Evolutionary conservation across 164 flowering plant genomes (phyloP).

Genomic region (Paratinospora sagittata): DNA sequence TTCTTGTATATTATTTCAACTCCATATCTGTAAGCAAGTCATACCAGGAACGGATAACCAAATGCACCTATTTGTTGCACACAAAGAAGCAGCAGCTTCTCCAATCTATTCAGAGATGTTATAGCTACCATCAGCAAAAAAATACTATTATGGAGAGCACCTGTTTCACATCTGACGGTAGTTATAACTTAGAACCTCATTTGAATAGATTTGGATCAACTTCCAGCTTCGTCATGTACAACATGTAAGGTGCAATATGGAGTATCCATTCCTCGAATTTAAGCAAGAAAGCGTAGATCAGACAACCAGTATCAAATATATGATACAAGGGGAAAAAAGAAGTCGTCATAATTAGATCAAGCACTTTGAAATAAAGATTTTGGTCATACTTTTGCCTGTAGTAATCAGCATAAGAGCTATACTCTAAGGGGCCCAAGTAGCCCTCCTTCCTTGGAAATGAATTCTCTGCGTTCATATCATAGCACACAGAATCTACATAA

Average conservation of each 20-base stretch:
- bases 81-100: slow-evolving; percentile 36
- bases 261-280: slow-evolving; percentile 31
- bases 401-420: slow-evolving; percentile 94
- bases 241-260: slow-evolving; percentile 38
- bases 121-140: slow-evolving; percentile 22
- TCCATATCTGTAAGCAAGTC: slow-evolving; percentile 60
- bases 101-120: slow-evolving; percentile 28
- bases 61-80: slow-evolving; percentile 44
- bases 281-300: slow-evolving; percentile 12
- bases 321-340: neutral
- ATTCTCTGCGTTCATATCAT: slow-evolving; percentile 87
- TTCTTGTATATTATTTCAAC: slow-evolving; percentile 69
- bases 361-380: neutral
- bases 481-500: slow-evolving; percentile 85
- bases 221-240: slow-evolving; percentile 39
- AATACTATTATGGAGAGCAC: slow-evolving; percentile 8
- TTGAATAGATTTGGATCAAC: slow-evolving; percentile 23
- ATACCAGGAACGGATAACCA: slow-evolving; percentile 37
- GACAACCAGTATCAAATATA: slow-evolving; percentile 1
- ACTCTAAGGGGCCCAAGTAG: slow-evolving; percentile 94
- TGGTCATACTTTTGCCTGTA: slow-evolving; percentile 80
- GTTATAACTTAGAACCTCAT: slow-evolving; percentile 17
- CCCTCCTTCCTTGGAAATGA: slow-evolving; percentile 99
- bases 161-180: slow-evolving; percentile 23
- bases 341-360: neutral